Evolutionary conservation across 139 green algal species (phyloP).

Genomic region (Bryopsis sp.): DNA sequence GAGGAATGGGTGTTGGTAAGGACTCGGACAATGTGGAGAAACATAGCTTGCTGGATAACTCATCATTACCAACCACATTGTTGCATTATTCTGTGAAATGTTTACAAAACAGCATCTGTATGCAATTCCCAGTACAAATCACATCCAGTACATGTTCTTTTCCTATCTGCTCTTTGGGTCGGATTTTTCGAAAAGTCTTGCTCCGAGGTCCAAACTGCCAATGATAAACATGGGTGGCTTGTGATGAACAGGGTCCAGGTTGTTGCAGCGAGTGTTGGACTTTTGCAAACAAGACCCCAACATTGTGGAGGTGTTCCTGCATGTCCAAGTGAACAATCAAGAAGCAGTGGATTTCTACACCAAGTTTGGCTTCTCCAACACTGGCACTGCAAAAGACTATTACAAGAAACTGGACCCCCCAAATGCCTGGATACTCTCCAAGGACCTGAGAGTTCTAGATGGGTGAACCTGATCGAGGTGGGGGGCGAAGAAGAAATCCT

Average conservation of each 20-base stretch:
- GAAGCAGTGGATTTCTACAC: conserved; percentile 59
- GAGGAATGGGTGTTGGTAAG: conserved; percentile 54
- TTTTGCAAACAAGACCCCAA: conserved; percentile 28
- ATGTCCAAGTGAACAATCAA: conserved; percentile 59
- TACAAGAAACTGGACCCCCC: conserved; percentile 53
- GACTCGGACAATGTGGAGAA: too few relatives aligned
- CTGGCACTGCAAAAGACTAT: conserved; percentile 48
- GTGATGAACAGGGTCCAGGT: conserved; percentile 28
- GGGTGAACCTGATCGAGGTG: too few relatives aligned
- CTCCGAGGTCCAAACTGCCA: too few relatives aligned
- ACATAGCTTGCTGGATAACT: too few relatives aligned
- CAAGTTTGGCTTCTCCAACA: conserved; percentile 40
- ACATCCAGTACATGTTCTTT: too few relatives aligned
- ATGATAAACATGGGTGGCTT: background rate
- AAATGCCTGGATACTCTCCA: conserved; percentile 28
- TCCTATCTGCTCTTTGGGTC: too few relatives aligned
- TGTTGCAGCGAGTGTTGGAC: conserved; percentile 39
- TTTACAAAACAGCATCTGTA: too few relatives aligned
- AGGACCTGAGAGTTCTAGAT: conserved; percentile 17
- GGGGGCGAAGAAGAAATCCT: too few relatives aligned
- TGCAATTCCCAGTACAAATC: too few relatives aligned
- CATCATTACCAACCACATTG: background rate
- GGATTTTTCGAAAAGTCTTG: too few relatives aligned
- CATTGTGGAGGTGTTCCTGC: conserved; percentile 57
- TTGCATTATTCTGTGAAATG: too few relatives aligned